Evolutionary conservation across 305 asterid species (phyloP), one percentile per base, ranked within the genome.

Genomic region (Fraxinus ornus): DNA sequence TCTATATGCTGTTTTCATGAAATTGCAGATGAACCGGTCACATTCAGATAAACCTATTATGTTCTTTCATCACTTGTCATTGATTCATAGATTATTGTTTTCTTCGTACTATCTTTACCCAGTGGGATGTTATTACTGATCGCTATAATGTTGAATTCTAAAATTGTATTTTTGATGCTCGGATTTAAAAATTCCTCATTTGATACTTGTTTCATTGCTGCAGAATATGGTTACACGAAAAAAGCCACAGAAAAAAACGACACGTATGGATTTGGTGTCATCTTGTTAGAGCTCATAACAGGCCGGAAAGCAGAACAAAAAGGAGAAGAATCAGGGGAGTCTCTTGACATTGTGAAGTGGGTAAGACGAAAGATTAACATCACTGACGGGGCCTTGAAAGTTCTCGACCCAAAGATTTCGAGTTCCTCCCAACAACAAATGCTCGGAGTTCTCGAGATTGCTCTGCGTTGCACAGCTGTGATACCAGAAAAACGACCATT

Each of bases 311-410:
- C 98, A 12, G 95, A 90, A 83, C 73, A 75, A 52, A 83, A 57
- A 0, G 72, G 71, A 72, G 83, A 70, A 0, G 88, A 85, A 74
- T 55, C 88, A 7, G 82, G 73, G 55, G 87, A 80, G 64, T 82
- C 86, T 21, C 78, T 89, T 37, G 94, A 94, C 81, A 94, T 94
- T 12, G 94, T 94, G 49, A 91, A 88, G 83, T 94, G 93, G 95
- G 98, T 94, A 39, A 88, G 98, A 78, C 91, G 97, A 86, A 94
- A 93, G 85, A 86, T 94, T 41, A 92, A 93, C 90, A 91, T 92
- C 73, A 88, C 86, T 3, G 82, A 90, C 76, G 98, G 97, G 37
- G 85, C 90, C 55, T 10, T 78, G 70, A 89, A 86, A 82, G 91
- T 93, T 88, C 89, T 95, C 13, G 98, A 95, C 84, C 90, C 91